Evolutionary conservation across 371 early-diverging fungal species (phyloP), one percentile per base, ranked within the genome.

Genomic region (Dinochytrium kinnereticum): DNA sequence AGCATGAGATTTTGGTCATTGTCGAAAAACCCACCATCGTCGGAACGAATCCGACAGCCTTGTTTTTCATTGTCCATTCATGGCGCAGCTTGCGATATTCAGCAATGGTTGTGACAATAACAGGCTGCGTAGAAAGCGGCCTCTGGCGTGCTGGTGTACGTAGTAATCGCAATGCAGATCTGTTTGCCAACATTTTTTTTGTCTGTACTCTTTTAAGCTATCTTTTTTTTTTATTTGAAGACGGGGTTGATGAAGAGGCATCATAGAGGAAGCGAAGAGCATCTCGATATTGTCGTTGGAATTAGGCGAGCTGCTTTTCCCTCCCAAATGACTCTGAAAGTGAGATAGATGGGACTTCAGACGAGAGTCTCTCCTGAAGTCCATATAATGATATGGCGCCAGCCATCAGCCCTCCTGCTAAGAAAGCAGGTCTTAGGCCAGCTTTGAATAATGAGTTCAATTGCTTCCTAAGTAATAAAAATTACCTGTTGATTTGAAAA

Each of bases 41-140:
- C 19, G 87, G 87, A 28, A 87, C 84, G 68, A 87, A 87, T 1
- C 87, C 87, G 51, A 87, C 79, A 15, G 73, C 65, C 37, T 74
- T 65, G 7, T 78, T 82, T 10, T 78, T 65, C 40, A 74, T 33
- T 28, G 40, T 49, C 85, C 85, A 85, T 40, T 78, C 37, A 7
- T 61, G 28, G 19, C 84, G 37, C 10, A 85, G 66, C 10, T 49
- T 40, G 28, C 83, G 74, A 72, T 84, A 87, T 44, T 84, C 84
- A 0, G 73, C 69, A 36, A 86, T 72, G 10, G 82, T 77, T 49
- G 64, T 50, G 36, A 83, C 75, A 10, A 85, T 69, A 21, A 38
- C 49, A 13, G 82, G 82, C 19, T 7, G 28, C 24, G 61, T 15
- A n/a, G 55, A 53, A 53, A 53, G 26, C 5, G 55, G 5, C 24